Percentiles rank a stretch among this genome's conserved stretches.
phyloP scores from a whole-genome alignment of 768 basidiomycete genomes.

The Pholiota molesta region DNA sequence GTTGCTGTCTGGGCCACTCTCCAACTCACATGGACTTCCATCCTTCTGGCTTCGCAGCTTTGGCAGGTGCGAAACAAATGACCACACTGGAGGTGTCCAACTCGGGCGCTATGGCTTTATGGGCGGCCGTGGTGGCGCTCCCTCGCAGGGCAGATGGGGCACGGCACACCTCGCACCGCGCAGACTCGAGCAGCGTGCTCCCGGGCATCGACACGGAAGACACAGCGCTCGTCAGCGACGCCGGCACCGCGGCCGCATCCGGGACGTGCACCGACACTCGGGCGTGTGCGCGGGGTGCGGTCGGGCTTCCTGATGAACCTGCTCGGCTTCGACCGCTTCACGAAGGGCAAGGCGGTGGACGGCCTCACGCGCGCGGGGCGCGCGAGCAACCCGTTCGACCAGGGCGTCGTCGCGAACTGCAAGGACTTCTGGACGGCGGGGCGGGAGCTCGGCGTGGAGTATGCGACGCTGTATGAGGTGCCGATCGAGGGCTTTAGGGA shows the following conservation, averaged over 20 bases:
- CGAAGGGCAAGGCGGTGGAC: constrained; percentile 85
- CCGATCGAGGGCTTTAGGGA: constrained; percentile 84
- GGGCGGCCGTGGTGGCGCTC: constrained; percentile 84
- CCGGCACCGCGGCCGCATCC: constrained; percentile 26
- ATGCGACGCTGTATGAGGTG: constrained; percentile 87
- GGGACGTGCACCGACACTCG: constrained; percentile 52
- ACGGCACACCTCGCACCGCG: constrained; percentile 45
- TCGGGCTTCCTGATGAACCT: constrained; percentile 84
- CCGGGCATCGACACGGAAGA: constrained; percentile 52
- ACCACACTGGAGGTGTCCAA: constrained; percentile 97
- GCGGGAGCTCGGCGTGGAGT: constrained; percentile 85
- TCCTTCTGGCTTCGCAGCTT: constrained; percentile 83
- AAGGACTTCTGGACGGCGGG: constrained; percentile 95
- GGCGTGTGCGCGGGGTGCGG: constrained; percentile 45
- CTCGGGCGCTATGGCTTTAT: constrained; percentile 94
- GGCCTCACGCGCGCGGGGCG: constrained; percentile 79
- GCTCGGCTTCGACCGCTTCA: constrained; percentile 93
- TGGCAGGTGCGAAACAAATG: constrained; percentile 95
- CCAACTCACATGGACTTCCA: constrained; percentile 92
- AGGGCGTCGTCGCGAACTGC: constrained; percentile 78
- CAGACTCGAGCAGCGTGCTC: constrained; percentile 27
- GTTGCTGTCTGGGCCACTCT: constrained; percentile 87
- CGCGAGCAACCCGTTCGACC: constrained; percentile 90
- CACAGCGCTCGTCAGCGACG: constrained; percentile 39
- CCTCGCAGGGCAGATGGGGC: constrained; percentile 76